These are phyloP conservation scores for Microbotryum violaceum DNA, from an alignment of 1,284 basidiomycete species.

Conservation along the genomic window DNA sequence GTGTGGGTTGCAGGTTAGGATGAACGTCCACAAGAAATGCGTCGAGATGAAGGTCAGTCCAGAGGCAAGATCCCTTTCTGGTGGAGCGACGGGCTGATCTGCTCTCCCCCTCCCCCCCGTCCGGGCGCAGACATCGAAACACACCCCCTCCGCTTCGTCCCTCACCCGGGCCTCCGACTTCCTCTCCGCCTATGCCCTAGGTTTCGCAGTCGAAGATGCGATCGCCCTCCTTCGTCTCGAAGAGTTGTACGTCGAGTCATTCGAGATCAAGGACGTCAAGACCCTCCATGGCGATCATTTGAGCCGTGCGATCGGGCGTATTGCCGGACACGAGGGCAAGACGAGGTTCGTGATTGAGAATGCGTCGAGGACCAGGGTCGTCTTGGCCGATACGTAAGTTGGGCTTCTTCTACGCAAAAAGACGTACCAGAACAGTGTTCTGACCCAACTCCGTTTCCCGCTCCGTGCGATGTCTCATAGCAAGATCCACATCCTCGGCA, in stretches of 20 bases:
- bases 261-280: constrained; percentile 94
- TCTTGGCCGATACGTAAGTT: constrained; percentile 88
- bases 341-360: constrained; percentile 99
- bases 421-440: background rate
- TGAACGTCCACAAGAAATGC: constrained; percentile 82
- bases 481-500: constrained; percentile 89
- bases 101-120: background rate
- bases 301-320: constrained; percentile 91
- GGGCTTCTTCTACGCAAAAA: background rate
- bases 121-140: constrained; percentile 72
- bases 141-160: constrained; percentile 50
- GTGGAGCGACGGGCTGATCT: background rate
- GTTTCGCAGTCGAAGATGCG: constrained; percentile 80
- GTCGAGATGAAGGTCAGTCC: constrained; percentile 80
- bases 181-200: constrained; percentile 86
- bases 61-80: too few species aligned
- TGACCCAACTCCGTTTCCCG: background rate
- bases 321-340: constrained; percentile 95
- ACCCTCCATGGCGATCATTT: constrained; percentile 95
- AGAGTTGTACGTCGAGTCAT: constrained; percentile 70
- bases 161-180: constrained; percentile 98
- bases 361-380: constrained; percentile 86
- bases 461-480: constrained; percentile 43
- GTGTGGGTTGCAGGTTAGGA: constrained; percentile 85
- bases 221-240: constrained; percentile 90